Evolutionary conservation across 1,139 yeast species (phyloP).

Genomic region (Nakaseomyces sp.): DNA sequence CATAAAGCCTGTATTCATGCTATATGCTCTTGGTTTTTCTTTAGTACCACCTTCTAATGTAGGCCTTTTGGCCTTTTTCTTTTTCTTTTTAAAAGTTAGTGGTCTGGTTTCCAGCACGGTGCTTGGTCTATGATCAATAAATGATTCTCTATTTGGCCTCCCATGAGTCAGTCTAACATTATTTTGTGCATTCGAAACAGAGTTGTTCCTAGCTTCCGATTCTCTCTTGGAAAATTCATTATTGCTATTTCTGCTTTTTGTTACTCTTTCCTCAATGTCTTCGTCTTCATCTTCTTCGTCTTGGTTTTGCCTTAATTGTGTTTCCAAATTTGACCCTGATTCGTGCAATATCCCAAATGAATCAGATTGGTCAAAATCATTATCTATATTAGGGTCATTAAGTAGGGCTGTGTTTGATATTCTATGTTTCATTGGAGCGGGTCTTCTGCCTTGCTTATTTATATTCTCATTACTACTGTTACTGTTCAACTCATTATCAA

Average conservation of each 20-base stretch:
- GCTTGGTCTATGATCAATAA: conserved; percentile 30
- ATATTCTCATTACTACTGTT: background rate
- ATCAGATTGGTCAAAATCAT: conserved; percentile 28
- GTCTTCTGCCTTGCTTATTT: background rate
- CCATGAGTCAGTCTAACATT: background rate
- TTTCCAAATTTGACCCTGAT: conserved; percentile 14
- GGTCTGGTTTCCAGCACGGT: conserved; percentile 10
- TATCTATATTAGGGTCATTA: conserved; percentile 8
- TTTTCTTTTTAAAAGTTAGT: conserved; percentile 3
- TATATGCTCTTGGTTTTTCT: conserved; percentile 4
- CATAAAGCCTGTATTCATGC: background rate
- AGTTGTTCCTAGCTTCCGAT: conserved; percentile 15
- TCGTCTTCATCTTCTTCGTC: conserved; percentile 5
- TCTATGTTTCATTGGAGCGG: conserved; percentile 4
- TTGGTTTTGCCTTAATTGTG: background rate
- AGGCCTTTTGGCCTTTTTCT: conserved; percentile 9
- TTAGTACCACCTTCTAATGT: background rate
- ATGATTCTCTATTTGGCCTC: conserved; percentile 17
- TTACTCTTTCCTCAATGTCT: conserved; percentile 5
- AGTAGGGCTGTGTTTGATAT: conserved; percentile 5
- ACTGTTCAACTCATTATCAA: background rate
- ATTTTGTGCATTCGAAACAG: conserved; percentile 5
- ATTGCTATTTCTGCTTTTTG: conserved; percentile 12
- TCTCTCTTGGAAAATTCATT: conserved; percentile 8
- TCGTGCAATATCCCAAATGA: conserved; percentile 30